These are phyloP conservation scores for Plectosphaerella sp. DNA, from an alignment of 2,329 filamentous ascomycete genomes.

Conservation along the genomic window DNA sequence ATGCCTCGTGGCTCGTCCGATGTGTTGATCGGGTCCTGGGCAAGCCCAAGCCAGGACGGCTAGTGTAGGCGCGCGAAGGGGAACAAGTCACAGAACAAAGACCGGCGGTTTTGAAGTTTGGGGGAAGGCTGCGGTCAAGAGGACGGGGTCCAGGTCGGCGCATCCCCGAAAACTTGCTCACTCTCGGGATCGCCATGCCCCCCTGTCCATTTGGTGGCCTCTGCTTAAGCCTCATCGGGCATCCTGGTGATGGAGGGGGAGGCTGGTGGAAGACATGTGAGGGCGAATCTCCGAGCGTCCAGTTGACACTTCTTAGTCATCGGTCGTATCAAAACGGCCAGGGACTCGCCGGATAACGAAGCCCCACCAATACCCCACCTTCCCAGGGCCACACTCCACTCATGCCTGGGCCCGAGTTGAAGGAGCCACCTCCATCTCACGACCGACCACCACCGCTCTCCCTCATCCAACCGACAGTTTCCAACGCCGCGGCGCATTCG, in stretches of 20 bases:
- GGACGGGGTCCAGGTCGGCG: slow-evolving; percentile 1
- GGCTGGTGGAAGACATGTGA: neutral
- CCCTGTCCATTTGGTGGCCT: neutral
- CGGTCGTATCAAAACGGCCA: neutral
- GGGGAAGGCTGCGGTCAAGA: neutral
- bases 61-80: too few relatives aligned
- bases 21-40: too few relatives aligned
- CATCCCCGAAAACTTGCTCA: slow-evolving; percentile 5
- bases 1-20: too few relatives aligned
- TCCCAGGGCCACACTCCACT: neutral
- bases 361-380: neutral
- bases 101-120: neutral
- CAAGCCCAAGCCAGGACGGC: neutral
- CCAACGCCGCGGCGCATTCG: too few relatives aligned
- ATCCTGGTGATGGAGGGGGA: neutral
- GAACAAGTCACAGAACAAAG: neutral
- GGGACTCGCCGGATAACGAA: neutral
- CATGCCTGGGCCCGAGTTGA: neutral
- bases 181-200: neutral
- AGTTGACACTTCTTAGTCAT: neutral
- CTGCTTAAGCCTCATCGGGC: neutral
- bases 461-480: neutral
- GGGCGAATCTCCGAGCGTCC: neutral
- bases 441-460: neutral
- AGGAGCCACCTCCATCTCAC: neutral